phyloP scores from a whole-genome alignment of 2,329 filamentous ascomycete species.

The Lecanicillium sp. region DNA sequence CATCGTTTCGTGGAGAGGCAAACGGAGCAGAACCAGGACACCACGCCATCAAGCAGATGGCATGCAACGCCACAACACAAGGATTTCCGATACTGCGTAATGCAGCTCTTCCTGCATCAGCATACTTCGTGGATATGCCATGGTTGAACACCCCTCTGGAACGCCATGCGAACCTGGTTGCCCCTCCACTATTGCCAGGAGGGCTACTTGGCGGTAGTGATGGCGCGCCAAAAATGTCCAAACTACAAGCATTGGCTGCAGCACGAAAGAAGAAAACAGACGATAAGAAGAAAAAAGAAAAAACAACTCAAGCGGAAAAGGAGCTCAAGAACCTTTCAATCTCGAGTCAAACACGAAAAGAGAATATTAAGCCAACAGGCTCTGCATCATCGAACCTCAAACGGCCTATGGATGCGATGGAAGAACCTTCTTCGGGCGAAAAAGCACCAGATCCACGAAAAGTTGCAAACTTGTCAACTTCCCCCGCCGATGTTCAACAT shows the following conservation, averaged over 20 bases:
- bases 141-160: constrained; percentile 70
- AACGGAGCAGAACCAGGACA: constrained; percentile 25
- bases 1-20: constrained; percentile 4
- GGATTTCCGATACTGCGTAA: constrained; percentile 12
- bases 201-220: constrained; percentile 73
- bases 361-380: not conserved
- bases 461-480: not conserved
- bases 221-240: constrained; percentile 66
- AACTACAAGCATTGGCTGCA: constrained; percentile 82
- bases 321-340: constrained; percentile 25
- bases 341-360: constrained; percentile 13
- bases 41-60: not conserved
- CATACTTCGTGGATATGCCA: constrained; percentile 69
- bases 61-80: constrained; percentile 4
- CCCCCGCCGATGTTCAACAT: not conserved
- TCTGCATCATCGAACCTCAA: not conserved
- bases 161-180: constrained; percentile 57
- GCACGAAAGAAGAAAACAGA: constrained; percentile 77
- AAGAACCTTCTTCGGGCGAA: not conserved
- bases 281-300: constrained; percentile 39
- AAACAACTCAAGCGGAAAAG: constrained; percentile 16
- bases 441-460: not conserved
- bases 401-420: not conserved
- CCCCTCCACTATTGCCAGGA: constrained; percentile 45
- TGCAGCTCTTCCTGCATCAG: constrained; percentile 2